A percentile compares a stretch with the other conserved stretches of the same genome.
Conservation (phyloP, 441 rosid species). For the Melastoma candidum region DNA sequence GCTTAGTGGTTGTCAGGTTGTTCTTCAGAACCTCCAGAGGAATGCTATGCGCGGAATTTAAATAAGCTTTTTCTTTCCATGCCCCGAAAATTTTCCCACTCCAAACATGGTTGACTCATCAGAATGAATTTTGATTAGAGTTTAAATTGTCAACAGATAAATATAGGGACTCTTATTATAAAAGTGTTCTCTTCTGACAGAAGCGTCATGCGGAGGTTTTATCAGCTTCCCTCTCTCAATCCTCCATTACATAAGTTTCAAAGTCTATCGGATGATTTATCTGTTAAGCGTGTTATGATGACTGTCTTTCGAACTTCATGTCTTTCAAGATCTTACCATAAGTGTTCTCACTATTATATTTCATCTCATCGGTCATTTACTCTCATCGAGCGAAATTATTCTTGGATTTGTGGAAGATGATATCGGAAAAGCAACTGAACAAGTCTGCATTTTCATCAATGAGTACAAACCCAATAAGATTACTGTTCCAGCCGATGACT, state of each 20-base stretch:
- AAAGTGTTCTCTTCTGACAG: conserved; percentile 53
- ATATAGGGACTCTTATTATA: conserved; percentile 86
- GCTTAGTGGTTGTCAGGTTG: too few relatives aligned
- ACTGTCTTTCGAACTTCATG: too few relatives aligned
- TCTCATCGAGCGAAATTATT: conserved; percentile 8
- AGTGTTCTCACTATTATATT: too few relatives aligned
- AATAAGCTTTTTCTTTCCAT: too few relatives aligned
- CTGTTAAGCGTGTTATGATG: neutral
- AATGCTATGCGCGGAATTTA: conserved; percentile 51
- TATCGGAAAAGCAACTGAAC: conserved; percentile 49
- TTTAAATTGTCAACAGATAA: conserved; percentile 36
- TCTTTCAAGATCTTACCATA: too few relatives aligned
- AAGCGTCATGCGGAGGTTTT: conserved; percentile 76
- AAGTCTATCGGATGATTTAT: neutral
- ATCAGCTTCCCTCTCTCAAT: conserved; percentile 11
- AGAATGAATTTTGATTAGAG: too few relatives aligned
- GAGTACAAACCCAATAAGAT: conserved; percentile 24
- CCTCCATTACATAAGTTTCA: conserved; percentile 1
- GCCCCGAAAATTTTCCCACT: too few relatives aligned
- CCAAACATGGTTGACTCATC: too few relatives aligned
- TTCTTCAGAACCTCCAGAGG: conserved; percentile 82
- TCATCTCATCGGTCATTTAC: neutral
- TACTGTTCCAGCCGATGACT: conserved; percentile 23
- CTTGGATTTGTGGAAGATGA: conserved; percentile 38
- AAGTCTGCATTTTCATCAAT: conserved; percentile 35